Percentiles rank a stretch among this genome's conserved stretches.
Conservation (phyloP, 306 rosid species). For the Alnus rubra region DNA sequence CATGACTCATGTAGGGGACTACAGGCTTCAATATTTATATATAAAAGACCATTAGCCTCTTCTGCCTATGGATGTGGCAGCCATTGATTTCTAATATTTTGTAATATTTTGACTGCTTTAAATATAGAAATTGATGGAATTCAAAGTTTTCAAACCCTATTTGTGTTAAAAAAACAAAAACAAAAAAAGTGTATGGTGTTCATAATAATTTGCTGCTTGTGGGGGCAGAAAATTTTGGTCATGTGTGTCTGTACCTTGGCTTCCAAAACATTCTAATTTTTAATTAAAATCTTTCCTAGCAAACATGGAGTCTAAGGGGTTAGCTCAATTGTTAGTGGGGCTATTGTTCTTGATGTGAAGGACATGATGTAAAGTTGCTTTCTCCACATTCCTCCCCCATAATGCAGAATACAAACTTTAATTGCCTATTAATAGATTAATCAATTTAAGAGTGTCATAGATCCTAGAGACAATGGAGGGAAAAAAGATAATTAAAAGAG, state of each 20-base stretch:
- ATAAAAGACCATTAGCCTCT: slow-evolving; percentile 29
- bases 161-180: no score
- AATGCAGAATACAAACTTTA: slow-evolving; percentile 37
- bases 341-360: slow-evolving; percentile 32
- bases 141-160: neutral
- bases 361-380: slow-evolving; percentile 38
- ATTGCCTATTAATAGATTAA: slow-evolving; percentile 27
- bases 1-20: slow-evolving; percentile 60
- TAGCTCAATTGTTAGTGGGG: slow-evolving; percentile 47
- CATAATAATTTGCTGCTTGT: slow-evolving; percentile 43
- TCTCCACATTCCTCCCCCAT: slow-evolving; percentile 50
- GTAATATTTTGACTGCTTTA: slow-evolving; percentile 40
- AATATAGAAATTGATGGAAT: slow-evolving; percentile 43
- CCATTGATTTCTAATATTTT: slow-evolving; percentile 33
- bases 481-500: neutral
- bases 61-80: slow-evolving; percentile 33
- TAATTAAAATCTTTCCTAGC: slow-evolving; percentile 35
- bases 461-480: slow-evolving; percentile 11
- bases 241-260: slow-evolving; percentile 43
- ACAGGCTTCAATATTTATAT: slow-evolving; percentile 26
- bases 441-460: slow-evolving; percentile 4
- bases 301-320: slow-evolving; percentile 34
- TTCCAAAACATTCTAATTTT: slow-evolving; percentile 43
- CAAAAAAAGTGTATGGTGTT: slow-evolving; percentile 32
- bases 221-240: slow-evolving; percentile 51